phyloP scores from a whole-genome alignment of 1,139 yeast species.

The Lodderomyces parapsilosis region DNA sequence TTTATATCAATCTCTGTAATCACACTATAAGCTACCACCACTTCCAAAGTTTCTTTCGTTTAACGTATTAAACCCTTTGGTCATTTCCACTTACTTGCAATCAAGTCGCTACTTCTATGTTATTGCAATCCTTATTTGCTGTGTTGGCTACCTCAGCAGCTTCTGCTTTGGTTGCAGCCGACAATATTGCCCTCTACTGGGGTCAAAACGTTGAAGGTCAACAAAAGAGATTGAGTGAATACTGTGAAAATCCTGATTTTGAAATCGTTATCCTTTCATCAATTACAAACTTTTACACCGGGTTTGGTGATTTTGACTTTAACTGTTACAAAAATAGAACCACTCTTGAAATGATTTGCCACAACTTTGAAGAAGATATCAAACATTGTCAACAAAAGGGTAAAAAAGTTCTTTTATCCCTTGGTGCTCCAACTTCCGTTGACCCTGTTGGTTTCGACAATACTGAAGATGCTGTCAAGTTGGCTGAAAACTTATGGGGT shows the following conservation, averaged over 20 bases:
- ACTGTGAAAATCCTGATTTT: conserved; percentile 67
- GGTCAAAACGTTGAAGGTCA: conserved; percentile 72
- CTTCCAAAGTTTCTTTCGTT: conserved; percentile 2
- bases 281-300: conserved; percentile 65
- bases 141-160: conserved; percentile 17
- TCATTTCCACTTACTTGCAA: conserved; percentile 30
- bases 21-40: too few species aligned
- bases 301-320: conserved; percentile 47
- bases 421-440: conserved; percentile 70
- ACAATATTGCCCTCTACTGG: conserved; percentile 52
- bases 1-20: too few species aligned
- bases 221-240: conserved; percentile 60
- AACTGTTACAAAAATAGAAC: conserved; percentile 21
- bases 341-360: too few species aligned
- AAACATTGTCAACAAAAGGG: conserved; percentile 75
- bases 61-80: conserved; percentile 13
- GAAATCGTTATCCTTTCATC: conserved; percentile 76
- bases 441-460: conserved; percentile 72
- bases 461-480: conserved; percentile 58
- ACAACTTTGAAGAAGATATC: conserved; percentile 56
- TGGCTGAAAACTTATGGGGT: conserved; percentile 79
- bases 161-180: conserved; percentile 32
- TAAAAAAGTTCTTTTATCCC: conserved; percentile 71
- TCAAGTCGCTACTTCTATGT: too few species aligned
- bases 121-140: too few species aligned